A percentile compares a stretch with the other conserved stretches of the same genome.
Evolutionary conservation across 768 basidiomycete genomes (phyloP).

Genomic region (Crassisporium funariophilum): DNA sequence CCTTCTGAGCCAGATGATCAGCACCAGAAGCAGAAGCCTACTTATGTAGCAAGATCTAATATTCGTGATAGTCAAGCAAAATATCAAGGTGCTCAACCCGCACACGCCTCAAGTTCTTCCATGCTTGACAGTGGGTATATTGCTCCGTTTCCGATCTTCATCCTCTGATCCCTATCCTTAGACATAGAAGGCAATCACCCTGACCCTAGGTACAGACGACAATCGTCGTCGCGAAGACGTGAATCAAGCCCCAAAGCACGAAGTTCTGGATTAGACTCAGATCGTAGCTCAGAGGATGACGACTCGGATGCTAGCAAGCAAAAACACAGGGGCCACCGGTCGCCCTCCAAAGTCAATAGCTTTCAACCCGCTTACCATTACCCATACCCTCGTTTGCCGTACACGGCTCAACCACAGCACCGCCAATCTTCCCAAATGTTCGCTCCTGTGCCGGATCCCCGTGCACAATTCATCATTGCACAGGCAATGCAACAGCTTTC

Average conservation of each 20-base stretch:
- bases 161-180: neutral
- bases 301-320: slow-evolving; percentile 8
- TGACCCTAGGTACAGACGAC: neutral
- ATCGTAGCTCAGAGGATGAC: too few species aligned
- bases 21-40: neutral
- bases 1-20: neutral
- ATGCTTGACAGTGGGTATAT: neutral
- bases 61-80: neutral
- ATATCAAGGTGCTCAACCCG: too few species aligned
- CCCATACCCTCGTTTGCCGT: slow-evolving; percentile 25
- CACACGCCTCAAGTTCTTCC: neutral
- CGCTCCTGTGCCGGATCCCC: slow-evolving; percentile 39
- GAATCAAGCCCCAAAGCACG: neutral
- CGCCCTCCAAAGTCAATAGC: neutral
- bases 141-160: neutral
- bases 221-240: neutral
- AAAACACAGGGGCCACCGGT: neutral
- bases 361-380: slow-evolving; percentile 10
- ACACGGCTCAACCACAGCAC: slow-evolving; percentile 17
- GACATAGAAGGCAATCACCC: neutral
- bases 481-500: slow-evolving; percentile 48
- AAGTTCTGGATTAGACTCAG: slow-evolving; percentile 1
- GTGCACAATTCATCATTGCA: slow-evolving; percentile 43
- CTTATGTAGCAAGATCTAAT: too few species aligned
- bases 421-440: slow-evolving; percentile 26